phyloP scores from a whole-genome alignment of 805 yeast species.

The Ogataea paraovalis region DNA sequence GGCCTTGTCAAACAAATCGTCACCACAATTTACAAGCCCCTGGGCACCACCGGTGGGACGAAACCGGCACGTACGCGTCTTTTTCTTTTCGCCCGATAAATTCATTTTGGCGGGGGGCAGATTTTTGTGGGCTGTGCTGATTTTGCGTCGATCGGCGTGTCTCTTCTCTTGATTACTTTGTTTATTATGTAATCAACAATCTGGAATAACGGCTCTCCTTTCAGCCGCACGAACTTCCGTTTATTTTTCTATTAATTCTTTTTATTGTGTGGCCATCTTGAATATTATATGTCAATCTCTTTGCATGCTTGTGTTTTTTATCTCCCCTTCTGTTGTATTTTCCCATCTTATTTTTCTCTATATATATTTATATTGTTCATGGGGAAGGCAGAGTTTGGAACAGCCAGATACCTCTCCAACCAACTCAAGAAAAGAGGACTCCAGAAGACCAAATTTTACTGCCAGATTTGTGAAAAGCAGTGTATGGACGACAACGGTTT shows the following conservation, averaged over 20 bases:
- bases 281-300: too few relatives aligned
- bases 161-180: too few relatives aligned
- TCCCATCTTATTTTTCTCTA: background rate
- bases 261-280: background rate
- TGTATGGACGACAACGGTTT: slow-evolving; percentile 96
- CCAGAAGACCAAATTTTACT: slow-evolving; percentile 81
- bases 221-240: too few relatives aligned
- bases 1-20: too few relatives aligned
- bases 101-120: background rate
- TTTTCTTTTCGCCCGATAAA: background rate
- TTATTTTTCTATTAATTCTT: too few relatives aligned
- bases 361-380: too few relatives aligned
- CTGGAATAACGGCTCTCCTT: too few relatives aligned
- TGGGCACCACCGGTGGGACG: background rate
- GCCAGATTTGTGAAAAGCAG: slow-evolving; percentile 89
- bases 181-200: too few relatives aligned
- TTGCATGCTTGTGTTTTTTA: background rate
- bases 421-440: slow-evolving; percentile 79
- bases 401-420: slow-evolving; percentile 69
- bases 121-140: too few relatives aligned
- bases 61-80: background rate
- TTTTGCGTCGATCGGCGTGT: background rate
- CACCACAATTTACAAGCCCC: background rate
- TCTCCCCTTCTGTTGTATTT: background rate
- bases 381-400: slow-evolving; percentile 59